Base-by-base conservation (phyloP, 2,329 filamentous ascomycete genomes). In the Drechslera avenae region DNA sequence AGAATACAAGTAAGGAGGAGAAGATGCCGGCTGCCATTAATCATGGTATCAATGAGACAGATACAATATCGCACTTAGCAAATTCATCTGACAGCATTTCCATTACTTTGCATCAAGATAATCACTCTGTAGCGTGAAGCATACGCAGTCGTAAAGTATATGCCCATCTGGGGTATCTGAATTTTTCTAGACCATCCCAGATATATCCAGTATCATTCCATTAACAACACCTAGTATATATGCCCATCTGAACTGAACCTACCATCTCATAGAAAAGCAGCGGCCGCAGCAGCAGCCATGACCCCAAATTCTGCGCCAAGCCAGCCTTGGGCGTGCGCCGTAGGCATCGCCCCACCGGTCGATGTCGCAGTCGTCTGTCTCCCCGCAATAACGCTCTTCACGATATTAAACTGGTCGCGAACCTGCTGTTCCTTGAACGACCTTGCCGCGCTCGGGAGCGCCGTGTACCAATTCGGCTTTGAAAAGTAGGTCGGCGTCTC, bases 401-500 rank as follows among this genome's bases (percentile, higher is more conserved):
- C 57, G 36, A 67, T 64, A 31, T 64, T 68, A 41, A 67, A 70
- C 54, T 70, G 63, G 37, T 68, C 62, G 9, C 41, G 42, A 9
- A 69, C 67, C 56, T 69, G 67, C 39, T 60, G 56, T 46, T 70
- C 67, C 56, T 70, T 70, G 47, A 69, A 70, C 18, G 52, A 49
- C 19, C 58, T 46, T n/a, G 57, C 67, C 16, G 54, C 53, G 30
- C 53, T 63, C 18, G 67, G 67, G 42, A 70, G 54, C 44, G 67
- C 66, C 12, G 56, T 59, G 17, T 70, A 70, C 67, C 67, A 70
- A 10, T 57, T 48, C 18, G 67, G 67, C 28, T 46, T 52, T 14
- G 56, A 61, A 23, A 57, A 60, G 44, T 56, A 66, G 5, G 63
- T 64, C 10, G 62, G 63, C 2, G 60, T 64, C 3, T 56, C 52